Base-by-base conservation (phyloP, 306 rosid genomes). In the Neltuma alba region DNA sequence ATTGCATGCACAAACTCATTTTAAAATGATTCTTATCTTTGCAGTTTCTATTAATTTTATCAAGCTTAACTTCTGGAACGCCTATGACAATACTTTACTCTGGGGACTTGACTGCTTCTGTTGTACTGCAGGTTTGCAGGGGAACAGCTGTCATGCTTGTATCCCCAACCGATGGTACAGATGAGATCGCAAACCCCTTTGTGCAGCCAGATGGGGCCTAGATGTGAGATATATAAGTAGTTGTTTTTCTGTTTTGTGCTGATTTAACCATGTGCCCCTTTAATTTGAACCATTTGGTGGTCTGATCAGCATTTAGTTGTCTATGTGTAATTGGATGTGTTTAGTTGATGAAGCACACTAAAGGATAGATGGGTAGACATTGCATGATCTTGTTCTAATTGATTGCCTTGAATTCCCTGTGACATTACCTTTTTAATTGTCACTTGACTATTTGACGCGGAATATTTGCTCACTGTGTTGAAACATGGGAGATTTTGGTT, bases 131-230 rank as follows among this genome's bases (percentile, higher is more conserved):
- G 99, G 98, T 92, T 66, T 95, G 99, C 67, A 90, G 99, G 84
- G 99, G 99, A 86, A 95, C 99, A 70, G 99, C 99, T 60, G 99
- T 95, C 40, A 95, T 95, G 99, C 98, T 95, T 15, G 99, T 95
- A 80, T 95, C 99, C 31, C 99, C 99, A 72, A 91, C 97, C 45
- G 99, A 95, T 75, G 99, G 99, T 28, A 95, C 99, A 31, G 98
- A 95, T 79, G 99, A 92, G 92, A 95, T 95, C 68, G 94, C 97
- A 23, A 95, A 95, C 91, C 99, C 99, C 60, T 95, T 95, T 76
- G 31, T 91, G 80, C 97, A 92, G 86, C 94, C 95, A 27, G 98
- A 92, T 70, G 99, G 98, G 72, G 90, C 91, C 60, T 93, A 86
- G 81, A 25, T 76, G 72, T 69, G 42, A 58, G 40, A 42, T 54